Conservation (phyloP, 495 filamentous ascomycete species). For the Penicillium paxilli region DNA sequence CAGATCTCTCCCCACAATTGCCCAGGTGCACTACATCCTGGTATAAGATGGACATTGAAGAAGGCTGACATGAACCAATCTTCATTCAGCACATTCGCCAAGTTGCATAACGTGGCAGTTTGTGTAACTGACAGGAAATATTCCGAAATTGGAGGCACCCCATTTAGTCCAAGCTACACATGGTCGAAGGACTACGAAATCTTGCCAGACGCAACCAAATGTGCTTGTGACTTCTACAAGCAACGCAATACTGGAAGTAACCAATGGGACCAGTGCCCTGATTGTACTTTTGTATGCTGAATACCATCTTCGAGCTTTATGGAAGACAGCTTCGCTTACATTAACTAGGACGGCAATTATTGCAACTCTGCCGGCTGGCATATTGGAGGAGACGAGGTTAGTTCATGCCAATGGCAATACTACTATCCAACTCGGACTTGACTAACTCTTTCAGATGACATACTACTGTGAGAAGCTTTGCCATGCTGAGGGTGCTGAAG, state of each 20-base stretch:
- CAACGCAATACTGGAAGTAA: conserved; percentile 23
- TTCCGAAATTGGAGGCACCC: not conserved
- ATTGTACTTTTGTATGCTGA: conserved; percentile 12
- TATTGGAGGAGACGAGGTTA: not conserved
- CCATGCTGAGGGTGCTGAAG: not conserved
- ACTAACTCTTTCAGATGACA: not conserved
- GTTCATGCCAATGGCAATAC: not conserved
- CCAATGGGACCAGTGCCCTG: conserved; percentile 24
- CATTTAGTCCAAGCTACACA: conserved; percentile 1
- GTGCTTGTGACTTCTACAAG: conserved; percentile 20
- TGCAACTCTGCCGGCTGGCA: not conserved
- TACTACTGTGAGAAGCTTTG: not conserved
- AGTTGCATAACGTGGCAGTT: conserved; percentile 6
- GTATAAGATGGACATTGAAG: not conserved
- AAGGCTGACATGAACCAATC: not conserved
- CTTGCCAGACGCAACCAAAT: conserved; percentile 1
- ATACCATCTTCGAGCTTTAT: not conserved
- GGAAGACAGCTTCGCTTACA: not conserved
- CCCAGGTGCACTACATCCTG: not conserved
- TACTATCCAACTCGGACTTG: not conserved
- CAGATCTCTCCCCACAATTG: too few relatives aligned
- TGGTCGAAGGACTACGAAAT: conserved; percentile 7
- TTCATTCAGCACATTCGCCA: not conserved
- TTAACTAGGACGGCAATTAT: not conserved
- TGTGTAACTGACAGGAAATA: conserved; percentile 4